Evolutionary conservation across 2,329 filamentous ascomycete genomes (phyloP).

Genomic region (Talaromyces sp.): DNA sequence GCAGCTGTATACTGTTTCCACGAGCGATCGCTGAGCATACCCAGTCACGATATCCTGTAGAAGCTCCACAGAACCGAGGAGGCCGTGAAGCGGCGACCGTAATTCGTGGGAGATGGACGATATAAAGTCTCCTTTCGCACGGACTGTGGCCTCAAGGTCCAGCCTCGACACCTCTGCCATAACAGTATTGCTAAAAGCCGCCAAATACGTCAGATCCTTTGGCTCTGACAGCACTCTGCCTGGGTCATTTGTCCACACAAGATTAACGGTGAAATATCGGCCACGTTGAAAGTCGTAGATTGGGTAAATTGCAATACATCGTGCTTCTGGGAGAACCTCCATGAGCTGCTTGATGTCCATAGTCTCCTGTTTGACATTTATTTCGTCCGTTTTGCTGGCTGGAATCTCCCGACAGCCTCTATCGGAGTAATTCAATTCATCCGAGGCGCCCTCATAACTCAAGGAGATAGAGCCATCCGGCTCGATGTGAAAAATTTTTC

Average conservation of each 20-base stretch:
- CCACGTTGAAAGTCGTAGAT: conserved; percentile 31
- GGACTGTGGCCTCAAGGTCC: conserved; percentile 30
- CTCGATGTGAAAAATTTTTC: conserved; percentile 28
- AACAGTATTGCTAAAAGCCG: conserved; percentile 32
- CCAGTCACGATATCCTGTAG: conserved; percentile 17
- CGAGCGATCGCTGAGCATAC: conserved; percentile 29
- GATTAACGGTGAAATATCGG: neutral
- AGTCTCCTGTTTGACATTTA: neutral
- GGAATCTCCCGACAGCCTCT: neutral
- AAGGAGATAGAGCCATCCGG: conserved; percentile 26
- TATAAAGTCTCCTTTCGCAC: conserved; percentile 34
- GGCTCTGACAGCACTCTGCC: neutral
- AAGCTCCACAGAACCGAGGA: conserved; percentile 34
- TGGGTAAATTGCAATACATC: conserved; percentile 30
- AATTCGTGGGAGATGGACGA: conserved; percentile 37
- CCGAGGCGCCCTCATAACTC: conserved; percentile 18
- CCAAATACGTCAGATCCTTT: conserved; percentile 30
- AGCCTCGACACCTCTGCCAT: conserved; percentile 34
- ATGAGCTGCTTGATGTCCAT: conserved; percentile 21
- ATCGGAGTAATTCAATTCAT: conserved; percentile 4
- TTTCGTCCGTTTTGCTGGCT: neutral
- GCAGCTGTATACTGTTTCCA: conserved; percentile 39
- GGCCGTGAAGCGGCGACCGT: conserved; percentile 36
- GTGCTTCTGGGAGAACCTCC: conserved; percentile 25
- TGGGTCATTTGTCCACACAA: neutral